Evolutionary conservation across 1,284 basidiomycete genomes (phyloP).

Genomic region (Melampsora americana): DNA sequence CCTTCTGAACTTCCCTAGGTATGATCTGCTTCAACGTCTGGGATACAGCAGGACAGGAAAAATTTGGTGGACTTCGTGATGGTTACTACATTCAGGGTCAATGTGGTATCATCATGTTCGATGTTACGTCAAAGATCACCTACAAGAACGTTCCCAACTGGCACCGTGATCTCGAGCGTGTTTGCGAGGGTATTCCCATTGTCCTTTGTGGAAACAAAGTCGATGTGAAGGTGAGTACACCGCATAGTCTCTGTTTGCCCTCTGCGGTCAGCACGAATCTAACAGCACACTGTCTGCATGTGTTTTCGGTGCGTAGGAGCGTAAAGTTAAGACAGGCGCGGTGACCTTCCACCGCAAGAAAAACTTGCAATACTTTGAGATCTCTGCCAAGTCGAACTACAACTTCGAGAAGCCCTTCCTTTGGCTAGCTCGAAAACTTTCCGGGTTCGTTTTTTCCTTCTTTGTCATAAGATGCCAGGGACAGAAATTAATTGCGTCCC

Average conservation of each 20-base stretch:
- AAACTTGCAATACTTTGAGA: slow-evolving; percentile 99
- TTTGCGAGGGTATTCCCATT: slow-evolving; percentile 99
- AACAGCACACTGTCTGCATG: neutral
- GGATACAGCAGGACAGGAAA: slow-evolving; percentile 99
- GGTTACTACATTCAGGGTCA: slow-evolving; percentile 99
- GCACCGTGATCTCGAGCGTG: slow-evolving; percentile 99
- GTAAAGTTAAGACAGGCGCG: slow-evolving; percentile 97
- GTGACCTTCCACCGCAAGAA: slow-evolving; percentile 99
- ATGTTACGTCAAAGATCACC: slow-evolving; percentile 98
- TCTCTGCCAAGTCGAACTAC: slow-evolving; percentile 99
- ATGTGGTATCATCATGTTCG: slow-evolving; percentile 99
- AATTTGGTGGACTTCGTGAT: slow-evolving; percentile 96
- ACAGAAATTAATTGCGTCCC: no score
- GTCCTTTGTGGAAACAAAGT: slow-evolving; percentile 99
- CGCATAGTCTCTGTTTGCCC: neutral
- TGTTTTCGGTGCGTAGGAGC: slow-evolving; percentile 66
- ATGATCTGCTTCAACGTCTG: slow-evolving; percentile 99
- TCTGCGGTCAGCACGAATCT: neutral
- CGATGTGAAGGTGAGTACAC: slow-evolving; percentile 80
- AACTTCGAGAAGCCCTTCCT: slow-evolving; percentile 99
- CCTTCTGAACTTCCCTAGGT: slow-evolving; percentile 63
- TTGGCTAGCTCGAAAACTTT: slow-evolving; percentile 97
- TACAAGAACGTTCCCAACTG: slow-evolving; percentile 99
- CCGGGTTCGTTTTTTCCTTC: slow-evolving; percentile 59
- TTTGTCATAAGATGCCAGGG: neutral